Percentiles rank a stretch among this genome's conserved stretches.
These are phyloP conservation scores for Penicillium italicum DNA, from an alignment of 2,329 filamentous ascomycete species.

Conservation along the genomic window DNA sequence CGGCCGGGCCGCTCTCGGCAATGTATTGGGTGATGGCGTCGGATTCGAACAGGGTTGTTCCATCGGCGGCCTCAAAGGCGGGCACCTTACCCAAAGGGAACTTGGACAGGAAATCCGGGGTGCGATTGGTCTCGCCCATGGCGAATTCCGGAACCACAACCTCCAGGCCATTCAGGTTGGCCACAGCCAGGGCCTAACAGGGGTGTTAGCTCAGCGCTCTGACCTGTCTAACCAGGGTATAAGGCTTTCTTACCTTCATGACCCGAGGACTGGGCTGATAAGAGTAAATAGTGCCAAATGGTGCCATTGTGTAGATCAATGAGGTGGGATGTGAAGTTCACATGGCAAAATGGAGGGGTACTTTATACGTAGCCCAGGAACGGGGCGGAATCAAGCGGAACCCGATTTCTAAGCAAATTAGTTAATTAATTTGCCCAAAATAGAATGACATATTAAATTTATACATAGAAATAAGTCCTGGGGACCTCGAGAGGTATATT, in stretches of 20 bases:
- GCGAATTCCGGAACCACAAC: slow-evolving; percentile 37
- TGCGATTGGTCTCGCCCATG: slow-evolving; percentile 43
- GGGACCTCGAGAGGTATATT: too few relatives aligned
- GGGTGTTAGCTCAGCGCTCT: neutral
- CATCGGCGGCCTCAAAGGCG: slow-evolving; percentile 48
- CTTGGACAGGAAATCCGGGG: slow-evolving; percentile 48
- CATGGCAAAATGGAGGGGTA: neutral
- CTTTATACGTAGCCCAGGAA: neutral
- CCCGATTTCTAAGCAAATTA: slow-evolving; percentile 16
- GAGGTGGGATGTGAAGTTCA: slow-evolving; percentile 2
- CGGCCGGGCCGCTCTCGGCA: slow-evolving; percentile 45
- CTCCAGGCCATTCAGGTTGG: slow-evolving; percentile 38
- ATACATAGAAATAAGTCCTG: too few relatives aligned
- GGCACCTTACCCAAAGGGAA: slow-evolving; percentile 54
- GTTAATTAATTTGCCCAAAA: too few relatives aligned
- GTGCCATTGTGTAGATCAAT: slow-evolving; percentile 21
- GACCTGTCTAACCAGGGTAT: neutral
- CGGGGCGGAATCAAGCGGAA: slow-evolving; percentile 14
- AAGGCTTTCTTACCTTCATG: slow-evolving; percentile 16
- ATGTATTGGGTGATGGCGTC: slow-evolving; percentile 50
- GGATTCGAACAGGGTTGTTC: slow-evolving; percentile 46
- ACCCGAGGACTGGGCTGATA: slow-evolving; percentile 23
- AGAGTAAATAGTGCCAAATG: slow-evolving; percentile 24
- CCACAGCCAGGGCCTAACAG: slow-evolving; percentile 28
- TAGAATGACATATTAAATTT: too few relatives aligned